Evolutionary conservation across 495 filamentous ascomycete species (phyloP).

Genomic region (Hypoxylon intermedium): DNA sequence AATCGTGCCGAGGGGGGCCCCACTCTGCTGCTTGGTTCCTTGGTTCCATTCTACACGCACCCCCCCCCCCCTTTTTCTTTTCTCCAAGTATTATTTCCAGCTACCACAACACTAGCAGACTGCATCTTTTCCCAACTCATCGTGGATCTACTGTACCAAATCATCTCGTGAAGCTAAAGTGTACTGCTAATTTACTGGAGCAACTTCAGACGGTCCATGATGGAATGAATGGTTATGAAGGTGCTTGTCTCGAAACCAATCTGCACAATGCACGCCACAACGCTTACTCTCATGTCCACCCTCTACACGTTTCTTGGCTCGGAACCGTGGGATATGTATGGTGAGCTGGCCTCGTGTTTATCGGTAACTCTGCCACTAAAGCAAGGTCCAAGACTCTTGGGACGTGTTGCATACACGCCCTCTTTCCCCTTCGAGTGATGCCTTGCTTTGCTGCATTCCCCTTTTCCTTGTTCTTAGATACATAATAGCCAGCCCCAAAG

Average conservation of each 20-base stretch:
- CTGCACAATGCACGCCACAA: constrained; percentile 19
- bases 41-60: constrained; percentile 14
- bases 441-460: constrained; percentile 25
- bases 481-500: constrained; percentile 17
- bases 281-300: constrained; percentile 13
- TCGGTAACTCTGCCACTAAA: background rate
- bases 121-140: too few species aligned
- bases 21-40: background rate
- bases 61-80: background rate
- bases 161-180: too few species aligned
- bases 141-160: background rate
- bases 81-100: too few species aligned
- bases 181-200: too few species aligned
- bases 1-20: constrained; percentile 12
- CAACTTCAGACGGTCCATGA: too few species aligned
- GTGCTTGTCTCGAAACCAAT: background rate
- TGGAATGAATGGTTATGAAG: too few species aligned
- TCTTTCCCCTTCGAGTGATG: constrained; percentile 21
- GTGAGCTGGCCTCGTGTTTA: constrained; percentile 7
- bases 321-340: constrained; percentile 2
- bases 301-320: background rate
- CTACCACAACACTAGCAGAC: too few species aligned
- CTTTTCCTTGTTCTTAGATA: constrained; percentile 25
- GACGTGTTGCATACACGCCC: constrained; percentile 30
- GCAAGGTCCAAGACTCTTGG: constrained; percentile 1